These are phyloP conservation scores for Entomortierella chlamydospora DNA, from an alignment of 192 early-diverging fungal species.

Conservation along the genomic window DNA sequence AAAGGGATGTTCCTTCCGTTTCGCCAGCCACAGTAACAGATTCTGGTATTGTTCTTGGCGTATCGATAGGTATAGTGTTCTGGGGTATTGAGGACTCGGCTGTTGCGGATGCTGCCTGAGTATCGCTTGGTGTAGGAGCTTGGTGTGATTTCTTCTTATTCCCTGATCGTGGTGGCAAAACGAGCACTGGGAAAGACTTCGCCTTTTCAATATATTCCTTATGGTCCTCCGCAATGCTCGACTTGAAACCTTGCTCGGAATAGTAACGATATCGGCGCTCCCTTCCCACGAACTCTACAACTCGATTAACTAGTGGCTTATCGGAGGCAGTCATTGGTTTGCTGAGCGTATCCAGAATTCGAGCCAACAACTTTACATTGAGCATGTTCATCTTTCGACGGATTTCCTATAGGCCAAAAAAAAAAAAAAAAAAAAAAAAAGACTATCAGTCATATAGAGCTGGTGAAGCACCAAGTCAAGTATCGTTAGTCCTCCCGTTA, in stretches of 20 bases:
- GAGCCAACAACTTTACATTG: conserved; percentile 59
- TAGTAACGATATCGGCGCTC: conserved; percentile 75
- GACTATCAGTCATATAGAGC: no score
- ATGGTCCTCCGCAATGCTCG: conserved; percentile 30
- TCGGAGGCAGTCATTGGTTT: conserved; percentile 11
- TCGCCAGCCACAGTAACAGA: no score
- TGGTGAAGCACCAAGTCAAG: no score
- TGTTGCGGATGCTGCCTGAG: not conserved
- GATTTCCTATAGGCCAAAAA: conserved; percentile 45
- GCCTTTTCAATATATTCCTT: conserved; percentile 32
- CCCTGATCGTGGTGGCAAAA: not conserved
- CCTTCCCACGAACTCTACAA: conserved; percentile 71
- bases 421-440: not conserved
- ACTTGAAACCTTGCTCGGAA: conserved; percentile 49
- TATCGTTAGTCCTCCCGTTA: not conserved
- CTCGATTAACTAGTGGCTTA: conserved; percentile 51
- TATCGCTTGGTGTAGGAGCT: conserved; percentile 9
- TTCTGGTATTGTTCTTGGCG: no score
- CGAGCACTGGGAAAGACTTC: not conserved
- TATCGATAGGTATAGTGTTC: no score
- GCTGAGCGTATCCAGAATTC: conserved; percentile 58
- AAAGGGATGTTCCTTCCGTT: no score
- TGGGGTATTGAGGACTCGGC: not conserved
- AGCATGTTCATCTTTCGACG: conserved; percentile 62
- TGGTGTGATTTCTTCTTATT: not conserved